Base-by-base conservation (phyloP, 805 yeast genomes). In the Wickerhamiella cacticola region DNA sequence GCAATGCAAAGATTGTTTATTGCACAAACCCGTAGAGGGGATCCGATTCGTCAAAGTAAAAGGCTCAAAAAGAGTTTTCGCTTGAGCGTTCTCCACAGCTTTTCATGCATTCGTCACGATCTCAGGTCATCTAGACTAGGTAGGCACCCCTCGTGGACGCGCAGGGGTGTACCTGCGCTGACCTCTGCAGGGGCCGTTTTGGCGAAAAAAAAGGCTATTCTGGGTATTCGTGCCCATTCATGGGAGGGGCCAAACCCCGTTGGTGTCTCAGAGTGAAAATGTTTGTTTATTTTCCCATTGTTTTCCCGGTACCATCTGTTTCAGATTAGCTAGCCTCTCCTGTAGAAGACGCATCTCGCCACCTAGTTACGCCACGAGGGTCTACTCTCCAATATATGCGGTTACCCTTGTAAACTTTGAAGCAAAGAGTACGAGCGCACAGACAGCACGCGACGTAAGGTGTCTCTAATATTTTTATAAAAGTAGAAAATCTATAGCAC, bases 321-420 rank as follows among this genome's bases (percentile, higher is more conserved):
- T 31, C 19, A 31, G 36, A 31, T 31, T 31, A 10, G 10, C 19
- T 15, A 31, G 36, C 36, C 3, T 31, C 36, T 31, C 36, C 36
- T 31, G 36, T 15, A 31, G 36, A 31, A 31, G 36, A 31, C 36
- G 36, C 36, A 31, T 19, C 19, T 31, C 19, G 36, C 36, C 36
- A 31, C 36, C 19, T 9, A 3, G 19, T 31, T 6, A n/a, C 19
- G 36, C 36, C 36, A 31, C 36, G 7, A 31, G 5, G 8, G 21
- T 15, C 19, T 19, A 15, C 36, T 31, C 9, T n/a, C 36, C 19
- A 31, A 31, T 31, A 9, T 31, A 31, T 31, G 36, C 36, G 36
- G 36, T 31, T 31, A 31, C 36, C 36, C 36, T 31, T 31, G 21
- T 31, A 31, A 31, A 9, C 16, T 31, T 15, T 15, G 5, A 31